A percentile compares a stretch with the other conserved stretches of the same genome.
These are phyloP conservation scores for Scenedesmus sp. DNA, from an alignment of 163 green algal genomes.

Conservation along the genomic window DNA sequence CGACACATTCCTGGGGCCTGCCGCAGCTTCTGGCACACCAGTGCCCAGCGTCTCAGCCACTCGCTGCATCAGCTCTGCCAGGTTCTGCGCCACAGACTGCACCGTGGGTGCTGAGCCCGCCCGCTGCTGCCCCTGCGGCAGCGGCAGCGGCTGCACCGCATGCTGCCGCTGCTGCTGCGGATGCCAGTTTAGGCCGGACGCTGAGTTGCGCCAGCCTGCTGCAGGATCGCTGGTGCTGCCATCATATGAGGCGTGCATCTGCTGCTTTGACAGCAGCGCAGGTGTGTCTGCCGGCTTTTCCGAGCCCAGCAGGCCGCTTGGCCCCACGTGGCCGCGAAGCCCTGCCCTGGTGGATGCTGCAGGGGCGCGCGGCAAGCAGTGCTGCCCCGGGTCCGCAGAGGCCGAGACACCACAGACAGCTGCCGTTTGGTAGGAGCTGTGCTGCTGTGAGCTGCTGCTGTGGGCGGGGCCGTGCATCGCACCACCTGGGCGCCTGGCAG, in stretches of 20 bases:
- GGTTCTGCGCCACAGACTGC: neutral
- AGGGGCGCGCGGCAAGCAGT: neutral
- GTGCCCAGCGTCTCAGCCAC: neutral
- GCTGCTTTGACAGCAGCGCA: neutral
- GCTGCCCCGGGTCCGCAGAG: neutral
- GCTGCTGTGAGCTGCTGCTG: constrained; percentile 18
- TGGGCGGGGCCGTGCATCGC: neutral
- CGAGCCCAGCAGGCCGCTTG: neutral
- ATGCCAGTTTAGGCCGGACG: neutral
- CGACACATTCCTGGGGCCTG: constrained; percentile 7
- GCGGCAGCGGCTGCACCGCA: neutral
- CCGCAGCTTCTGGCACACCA: neutral
- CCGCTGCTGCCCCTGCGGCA: too few species aligned
- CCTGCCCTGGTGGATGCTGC: neutral
- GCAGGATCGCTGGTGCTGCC: neutral
- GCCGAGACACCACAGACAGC: neutral
- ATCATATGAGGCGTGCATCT: neutral
- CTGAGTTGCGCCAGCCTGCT: neutral
- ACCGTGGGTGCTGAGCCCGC: neutral
- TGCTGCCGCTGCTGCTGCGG: neutral
- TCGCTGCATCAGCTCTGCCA: constrained; percentile 10
- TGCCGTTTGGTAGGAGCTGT: neutral
- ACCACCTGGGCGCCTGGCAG: neutral
- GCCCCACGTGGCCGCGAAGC: neutral
- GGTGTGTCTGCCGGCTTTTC: neutral